Evolutionary conservation across 2,329 filamentous ascomycete genomes (phyloP).

Genomic region (Phaeosphaeriaceae sp.): DNA sequence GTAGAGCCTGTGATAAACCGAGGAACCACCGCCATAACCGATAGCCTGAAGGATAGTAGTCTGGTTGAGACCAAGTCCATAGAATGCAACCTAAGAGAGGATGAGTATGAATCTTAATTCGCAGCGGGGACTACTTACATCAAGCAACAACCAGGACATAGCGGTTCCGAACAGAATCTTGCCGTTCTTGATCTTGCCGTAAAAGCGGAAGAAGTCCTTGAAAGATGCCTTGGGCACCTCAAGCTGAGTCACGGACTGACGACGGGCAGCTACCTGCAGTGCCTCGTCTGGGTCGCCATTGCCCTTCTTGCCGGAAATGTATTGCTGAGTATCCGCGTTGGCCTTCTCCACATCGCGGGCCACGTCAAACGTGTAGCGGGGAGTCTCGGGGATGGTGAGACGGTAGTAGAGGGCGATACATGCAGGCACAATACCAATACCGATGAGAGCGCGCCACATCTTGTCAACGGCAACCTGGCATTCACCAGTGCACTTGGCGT

Average conservation of each 20-base stretch:
- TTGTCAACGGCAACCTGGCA: conserved; percentile 48
- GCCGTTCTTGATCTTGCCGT: conserved; percentile 73
- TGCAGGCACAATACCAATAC: conserved; percentile 51
- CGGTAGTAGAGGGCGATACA: conserved; percentile 52
- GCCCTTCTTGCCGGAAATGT: conserved; percentile 68
- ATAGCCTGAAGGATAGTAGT: conserved; percentile 74
- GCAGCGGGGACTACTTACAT: conserved; percentile 51
- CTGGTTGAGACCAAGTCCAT: conserved; percentile 74
- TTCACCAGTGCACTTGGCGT: conserved; percentile 36
- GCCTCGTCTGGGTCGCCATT: conserved; percentile 73
- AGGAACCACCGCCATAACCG: conserved; percentile 68
- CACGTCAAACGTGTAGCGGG: conserved; percentile 53
- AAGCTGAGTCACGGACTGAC: conserved; percentile 62
- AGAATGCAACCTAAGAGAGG: conserved; percentile 13
- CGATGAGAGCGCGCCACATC: conserved; percentile 52
- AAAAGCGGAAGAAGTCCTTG: conserved; percentile 74
- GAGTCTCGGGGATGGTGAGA: conserved; percentile 52
- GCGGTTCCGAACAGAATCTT: conserved; percentile 79
- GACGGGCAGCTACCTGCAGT: conserved; percentile 64
- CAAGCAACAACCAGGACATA: conserved; percentile 73
- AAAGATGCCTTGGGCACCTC: conserved; percentile 74
- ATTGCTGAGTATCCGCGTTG: conserved; percentile 75
- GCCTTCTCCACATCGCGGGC: conserved; percentile 57
- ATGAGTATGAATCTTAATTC: too few species aligned
- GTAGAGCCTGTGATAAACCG: conserved; percentile 73